Evolutionary conservation across 176 grass and related monocot species (phyloP).

Genomic region (Zoysia pacifica): DNA sequence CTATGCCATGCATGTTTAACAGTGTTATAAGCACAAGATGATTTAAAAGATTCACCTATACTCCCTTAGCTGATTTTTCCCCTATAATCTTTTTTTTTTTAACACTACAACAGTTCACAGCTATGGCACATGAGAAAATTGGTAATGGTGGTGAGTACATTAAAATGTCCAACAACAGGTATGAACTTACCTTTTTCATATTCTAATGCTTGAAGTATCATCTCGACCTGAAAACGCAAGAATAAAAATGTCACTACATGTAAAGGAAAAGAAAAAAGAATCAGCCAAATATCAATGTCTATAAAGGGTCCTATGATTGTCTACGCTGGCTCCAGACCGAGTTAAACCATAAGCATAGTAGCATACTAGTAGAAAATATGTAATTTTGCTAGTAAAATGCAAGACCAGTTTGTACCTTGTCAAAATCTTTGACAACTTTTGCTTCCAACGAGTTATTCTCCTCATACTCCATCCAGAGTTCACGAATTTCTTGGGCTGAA

Average conservation of each 20-base stretch:
- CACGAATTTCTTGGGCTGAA: conserved; percentile 89
- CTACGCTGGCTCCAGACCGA: neutral
- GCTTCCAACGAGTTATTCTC: conserved; percentile 80
- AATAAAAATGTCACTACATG: conserved; percentile 22
- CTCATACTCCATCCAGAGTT: conserved; percentile 99
- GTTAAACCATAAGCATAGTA: neutral
- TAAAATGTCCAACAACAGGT: neutral
- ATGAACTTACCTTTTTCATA: conserved; percentile 84
- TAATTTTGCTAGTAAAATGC: conserved; percentile 5
- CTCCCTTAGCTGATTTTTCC: neutral
- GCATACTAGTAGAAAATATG: neutral
- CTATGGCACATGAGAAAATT: conserved; percentile 2
- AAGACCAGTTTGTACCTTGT: conserved; percentile 58
- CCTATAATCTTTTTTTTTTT: neutral
- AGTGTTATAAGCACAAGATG: conserved; percentile 2
- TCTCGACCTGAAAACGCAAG: conserved; percentile 77
- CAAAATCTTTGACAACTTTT: conserved; percentile 98
- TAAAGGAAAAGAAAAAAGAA: conserved; percentile 14
- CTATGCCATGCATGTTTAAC: neutral
- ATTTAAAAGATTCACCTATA: neutral
- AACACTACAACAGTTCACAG: conserved; percentile 6
- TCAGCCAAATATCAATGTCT: neutral
- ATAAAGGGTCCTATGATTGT: neutral
- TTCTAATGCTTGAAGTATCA: conserved; percentile 97
- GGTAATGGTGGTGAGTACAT: neutral